These are phyloP conservation scores for Salisapilia sapeloensis DNA, from an alignment of 352 stramenopile species.

Conservation along the genomic window DNA sequence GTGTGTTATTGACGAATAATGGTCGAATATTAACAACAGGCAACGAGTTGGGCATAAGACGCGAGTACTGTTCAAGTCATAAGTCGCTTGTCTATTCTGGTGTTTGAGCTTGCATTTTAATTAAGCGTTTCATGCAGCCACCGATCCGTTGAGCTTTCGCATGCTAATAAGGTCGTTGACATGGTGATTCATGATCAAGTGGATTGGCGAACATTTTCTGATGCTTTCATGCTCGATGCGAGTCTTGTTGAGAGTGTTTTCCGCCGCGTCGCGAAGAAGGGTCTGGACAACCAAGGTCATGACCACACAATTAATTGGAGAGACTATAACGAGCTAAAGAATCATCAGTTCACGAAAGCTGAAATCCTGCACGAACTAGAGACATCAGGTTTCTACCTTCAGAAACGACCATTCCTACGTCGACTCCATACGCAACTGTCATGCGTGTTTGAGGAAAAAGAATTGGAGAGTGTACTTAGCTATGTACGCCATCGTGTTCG, in stretches of 20 bases:
- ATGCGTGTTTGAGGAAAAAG: constrained; percentile 35
- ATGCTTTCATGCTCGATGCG: constrained; percentile 27
- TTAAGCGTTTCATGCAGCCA: too few species aligned
- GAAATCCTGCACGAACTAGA: constrained; percentile 33
- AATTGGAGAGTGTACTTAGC: constrained; percentile 17
- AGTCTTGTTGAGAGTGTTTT: constrained; percentile 39
- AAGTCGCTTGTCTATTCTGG: too few species aligned
- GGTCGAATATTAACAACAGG: too few species aligned
- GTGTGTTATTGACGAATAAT: too few species aligned
- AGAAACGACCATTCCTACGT: constrained; percentile 35
- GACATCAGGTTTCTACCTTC: constrained; percentile 14
- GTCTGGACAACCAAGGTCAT: constrained; percentile 5
- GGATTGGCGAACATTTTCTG: constrained; percentile 27
- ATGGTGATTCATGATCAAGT: constrained; percentile 22
- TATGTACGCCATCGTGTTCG: constrained; percentile 34
- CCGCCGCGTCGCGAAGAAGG: constrained; percentile 10
- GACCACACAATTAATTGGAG: neutral
- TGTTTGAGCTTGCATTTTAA: too few species aligned
- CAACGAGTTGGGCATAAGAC: too few species aligned
- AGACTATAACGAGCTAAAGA: constrained; percentile 9
- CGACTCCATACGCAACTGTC: constrained; percentile 31
- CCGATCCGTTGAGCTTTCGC: too few species aligned
- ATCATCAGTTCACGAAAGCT: constrained; percentile 29
- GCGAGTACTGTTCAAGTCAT: too few species aligned
- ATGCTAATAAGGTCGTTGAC: too few species aligned